Evolutionary conservation across 257 asterid genomes (phyloP).

Genomic region (Capsicum chinense): DNA sequence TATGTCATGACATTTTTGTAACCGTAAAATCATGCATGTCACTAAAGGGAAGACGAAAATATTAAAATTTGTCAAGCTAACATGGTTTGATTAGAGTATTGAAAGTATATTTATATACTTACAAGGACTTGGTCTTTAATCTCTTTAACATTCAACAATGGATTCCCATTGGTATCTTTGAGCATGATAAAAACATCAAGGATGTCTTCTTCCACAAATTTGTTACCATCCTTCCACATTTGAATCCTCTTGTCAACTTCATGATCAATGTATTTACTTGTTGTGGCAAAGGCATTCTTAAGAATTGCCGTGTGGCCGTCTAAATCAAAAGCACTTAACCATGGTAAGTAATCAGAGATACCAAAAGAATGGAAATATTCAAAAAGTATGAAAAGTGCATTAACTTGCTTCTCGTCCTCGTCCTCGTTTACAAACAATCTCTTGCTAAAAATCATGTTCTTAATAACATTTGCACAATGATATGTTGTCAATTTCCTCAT

Average conservation of each 20-base stretch:
- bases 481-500: slow-evolving; percentile 15
- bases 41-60: not conserved
- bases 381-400: slow-evolving; percentile 24
- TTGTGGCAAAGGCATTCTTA: not conserved
- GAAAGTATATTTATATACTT: not conserved
- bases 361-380: not conserved
- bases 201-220: slow-evolving; percentile 16
- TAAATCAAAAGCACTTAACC: slow-evolving; percentile 16
- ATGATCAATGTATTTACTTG: not conserved
- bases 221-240: slow-evolving; percentile 26
- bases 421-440: not conserved
- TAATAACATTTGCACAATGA: slow-evolving; percentile 22
- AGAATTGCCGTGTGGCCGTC: slow-evolving; percentile 23
- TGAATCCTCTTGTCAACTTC: slow-evolving; percentile 22
- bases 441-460: slow-evolving; percentile 21
- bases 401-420: slow-evolving; percentile 1
- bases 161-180: not conserved
- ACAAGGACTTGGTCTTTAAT: slow-evolving; percentile 23
- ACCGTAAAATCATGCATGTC: too few relatives aligned
- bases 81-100: too few relatives aligned
- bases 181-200: slow-evolving; percentile 27
- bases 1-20: too few relatives aligned
- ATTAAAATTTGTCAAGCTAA: not conserved
- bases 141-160: not conserved
- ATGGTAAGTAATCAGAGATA: not conserved